Evolutionary conservation across 768 basidiomycete species (phyloP).

Genomic region (Aureoboletus auriporus): DNA sequence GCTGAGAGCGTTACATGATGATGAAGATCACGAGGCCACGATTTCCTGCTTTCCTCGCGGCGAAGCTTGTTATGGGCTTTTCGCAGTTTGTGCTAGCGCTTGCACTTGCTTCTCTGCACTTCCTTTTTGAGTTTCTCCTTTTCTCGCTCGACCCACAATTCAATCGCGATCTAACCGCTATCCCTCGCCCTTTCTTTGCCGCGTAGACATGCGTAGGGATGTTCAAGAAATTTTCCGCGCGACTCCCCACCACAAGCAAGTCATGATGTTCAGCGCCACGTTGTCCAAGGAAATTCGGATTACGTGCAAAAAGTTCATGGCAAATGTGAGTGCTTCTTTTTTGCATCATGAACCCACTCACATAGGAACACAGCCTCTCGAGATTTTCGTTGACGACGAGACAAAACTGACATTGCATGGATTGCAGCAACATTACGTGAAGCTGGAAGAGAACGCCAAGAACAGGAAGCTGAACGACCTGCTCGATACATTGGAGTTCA

Average conservation of each 20-base stretch:
- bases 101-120: conserved; percentile 18
- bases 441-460: conserved; percentile 91
- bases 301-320: conserved; percentile 99
- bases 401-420: conserved; percentile 98
- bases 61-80: conserved; percentile 15
- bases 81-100: conserved; percentile 12
- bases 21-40: conserved; percentile 33
- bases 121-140: conserved; percentile 43
- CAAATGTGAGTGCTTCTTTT: conserved; percentile 62
- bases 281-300: conserved; percentile 93
- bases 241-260: conserved; percentile 99
- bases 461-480: conserved; percentile 97
- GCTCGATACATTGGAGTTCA: conserved; percentile 95
- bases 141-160: conserved; percentile 48
- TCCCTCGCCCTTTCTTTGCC: conserved; percentile 46
- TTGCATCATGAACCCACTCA: neutral
- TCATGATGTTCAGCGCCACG: conserved; percentile 99
- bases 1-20: conserved; percentile 33
- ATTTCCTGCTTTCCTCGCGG: conserved; percentile 32
- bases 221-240: conserved; percentile 99
- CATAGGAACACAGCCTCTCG: conserved; percentile 69
- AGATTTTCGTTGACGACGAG: conserved; percentile 99
- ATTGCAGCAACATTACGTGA: conserved; percentile 97
- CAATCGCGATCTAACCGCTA: conserved; percentile 62
- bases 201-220: conserved; percentile 98